Evolutionary conservation across 2,329 filamentous ascomycete genomes (phyloP), one percentile per base, ranked within the genome.

Genomic region (Bipolaris sorokiniana): DNA sequence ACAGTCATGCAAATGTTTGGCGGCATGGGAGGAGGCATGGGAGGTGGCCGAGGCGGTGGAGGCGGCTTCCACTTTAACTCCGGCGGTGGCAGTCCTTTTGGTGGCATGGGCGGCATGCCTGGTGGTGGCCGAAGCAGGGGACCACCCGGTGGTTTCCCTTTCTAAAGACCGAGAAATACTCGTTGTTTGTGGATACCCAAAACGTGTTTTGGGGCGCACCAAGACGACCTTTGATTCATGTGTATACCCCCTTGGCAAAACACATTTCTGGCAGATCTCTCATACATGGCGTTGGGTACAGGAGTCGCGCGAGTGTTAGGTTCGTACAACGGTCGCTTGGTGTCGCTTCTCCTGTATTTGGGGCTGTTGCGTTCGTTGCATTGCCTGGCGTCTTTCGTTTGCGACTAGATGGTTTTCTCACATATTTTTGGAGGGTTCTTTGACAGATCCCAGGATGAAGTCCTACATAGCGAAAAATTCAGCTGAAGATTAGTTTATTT

Each of bases 1-100:
- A 65, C 60, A 57, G 74, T 78, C 34, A 78, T 76, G 49, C 76
- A 78, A 51, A 71, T 71, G 62, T 70, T 68, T 49, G 79, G 79
- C 41, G 81, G 82, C 36, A 80, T 80, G 56, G 82, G 83, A 34
- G 79, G 78, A 47, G 82, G 82, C 40, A 79, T 82, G 53, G 74
- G 77, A 50, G 77, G 76, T 22, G 76, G 77, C 42, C 79, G 68
- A 28, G 75, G 76, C 28, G 79, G 66, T 10, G 83, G 84, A 34
- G 83, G 84, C 45, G 85, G 68, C 46, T 78, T 77, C 63, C 64
- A 66, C 37, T 60, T 64, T 22, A 72, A 80, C 74, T 59, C 82
- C 15, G 65, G 67, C n/a, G 72, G 80, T 73, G 61, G 67, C 47
- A 72, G 62, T 58, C 72, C 72, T 4, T 76, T 75, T 33, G 70